Evolutionary conservation across 164 flowering plant genomes (phyloP), one percentile per base, ranked within the genome.

Genomic region (Stephania yunnanensis): DNA sequence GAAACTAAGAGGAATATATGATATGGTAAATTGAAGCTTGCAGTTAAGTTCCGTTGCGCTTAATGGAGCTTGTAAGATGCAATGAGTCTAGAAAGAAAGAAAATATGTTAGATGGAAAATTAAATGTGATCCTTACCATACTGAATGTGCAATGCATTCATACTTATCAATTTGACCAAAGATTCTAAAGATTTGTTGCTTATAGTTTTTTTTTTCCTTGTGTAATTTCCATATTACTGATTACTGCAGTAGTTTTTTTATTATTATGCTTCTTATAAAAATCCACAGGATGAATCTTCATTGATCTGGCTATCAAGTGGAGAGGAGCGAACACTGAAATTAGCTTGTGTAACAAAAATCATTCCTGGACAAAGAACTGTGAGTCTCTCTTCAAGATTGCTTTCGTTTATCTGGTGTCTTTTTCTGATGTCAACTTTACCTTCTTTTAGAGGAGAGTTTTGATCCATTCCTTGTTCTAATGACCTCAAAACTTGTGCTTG

Each of bases 281-380:
- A 81, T 80, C 77, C 66, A 44, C 87, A 95, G 99, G 99, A 95
- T 78, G 98, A 90, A 79, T 85, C 93, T 71, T 84, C 94, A 78
- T 87, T 95, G 84, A 90, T 95, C 68, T 95, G 99, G 99, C 77
- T 93, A 64, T 92, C 99, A 75, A 87, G 87, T 80, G 86, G 89
- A 71, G 95, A 89, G 66, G 99, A 93, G 82, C 90, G 86, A 82
- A 87, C 80, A 80, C 83, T 95, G 86, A 95, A 93, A 88, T 80
- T 95, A 86, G 81, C 96, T 74, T 87, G 92, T 68, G 94, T 95
- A 69, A 89, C 95, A 55, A 89, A 87, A 86, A 90, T 95, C 74
- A 85, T 95, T 75, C 97, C 98, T 78, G 99, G 99, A 78, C 99
- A 95, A 88, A 88, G 98, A 93, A 95, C 97, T 75, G 99, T 95